phyloP scores from a whole-genome alignment of 352 stramenopile species.

The Phytophthora melonis region DNA sequence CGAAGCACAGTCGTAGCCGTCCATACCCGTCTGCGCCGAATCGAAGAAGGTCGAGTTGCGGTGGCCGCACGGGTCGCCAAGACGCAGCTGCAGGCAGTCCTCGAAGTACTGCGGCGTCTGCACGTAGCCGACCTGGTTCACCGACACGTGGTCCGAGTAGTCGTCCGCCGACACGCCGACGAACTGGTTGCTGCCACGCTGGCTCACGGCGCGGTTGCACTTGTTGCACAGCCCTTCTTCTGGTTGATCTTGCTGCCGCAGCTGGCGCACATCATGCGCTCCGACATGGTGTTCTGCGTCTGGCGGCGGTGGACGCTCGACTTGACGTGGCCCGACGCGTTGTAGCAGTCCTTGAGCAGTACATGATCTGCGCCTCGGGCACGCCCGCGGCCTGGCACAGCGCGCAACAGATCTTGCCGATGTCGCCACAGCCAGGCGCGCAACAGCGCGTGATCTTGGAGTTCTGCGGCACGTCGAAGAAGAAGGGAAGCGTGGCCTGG shows the following conservation, averaged over 20 bases:
- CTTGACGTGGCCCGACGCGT: constrained; percentile 67
- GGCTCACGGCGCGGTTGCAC: constrained; percentile 59
- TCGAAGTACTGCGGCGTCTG: constrained; percentile 82
- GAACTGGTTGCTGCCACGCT: constrained; percentile 52
- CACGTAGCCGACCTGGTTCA: constrained; percentile 81
- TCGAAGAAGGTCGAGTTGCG: constrained; percentile 82
- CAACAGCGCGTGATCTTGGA: constrained; percentile 72
- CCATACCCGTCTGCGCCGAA: constrained; percentile 76
- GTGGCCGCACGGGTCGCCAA: constrained; percentile 72
- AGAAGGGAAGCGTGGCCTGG: constrained; percentile 74
- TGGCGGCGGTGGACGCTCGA: constrained; percentile 75
- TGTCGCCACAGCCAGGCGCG: constrained; percentile 69
- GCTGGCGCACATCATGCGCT: constrained; percentile 68
- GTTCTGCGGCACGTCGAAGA: constrained; percentile 73
- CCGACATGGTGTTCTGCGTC: constrained; percentile 70
- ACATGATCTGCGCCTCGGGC: constrained; percentile 71
- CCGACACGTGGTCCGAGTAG: constrained; percentile 75
- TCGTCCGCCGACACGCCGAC: constrained; percentile 61
- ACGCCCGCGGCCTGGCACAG: constrained; percentile 72
- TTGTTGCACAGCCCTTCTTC: constrained; percentile 74
- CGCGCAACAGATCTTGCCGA: constrained; percentile 81
- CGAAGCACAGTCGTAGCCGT: constrained; percentile 76
- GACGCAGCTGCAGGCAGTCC: constrained; percentile 70
- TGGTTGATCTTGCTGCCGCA: constrained; percentile 77
- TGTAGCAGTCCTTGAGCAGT: constrained; percentile 88